Conservation (phyloP, 352 stramenopile species). For the Thalassiosira gravida region DNA sequence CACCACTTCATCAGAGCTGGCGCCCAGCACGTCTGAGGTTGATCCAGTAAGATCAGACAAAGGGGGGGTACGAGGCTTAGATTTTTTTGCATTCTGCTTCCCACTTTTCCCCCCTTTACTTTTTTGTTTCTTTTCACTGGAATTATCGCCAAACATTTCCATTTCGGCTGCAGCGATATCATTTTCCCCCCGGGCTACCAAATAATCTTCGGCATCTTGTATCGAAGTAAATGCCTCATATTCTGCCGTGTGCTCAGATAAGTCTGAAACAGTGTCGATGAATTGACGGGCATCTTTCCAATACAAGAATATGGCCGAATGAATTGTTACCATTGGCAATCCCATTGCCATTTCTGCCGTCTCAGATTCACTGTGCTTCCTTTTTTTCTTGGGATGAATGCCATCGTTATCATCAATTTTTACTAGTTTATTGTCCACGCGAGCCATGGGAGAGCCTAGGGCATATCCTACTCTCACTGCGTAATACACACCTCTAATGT, state of each 20-base stretch:
- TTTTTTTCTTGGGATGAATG: background rate
- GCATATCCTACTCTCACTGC: background rate
- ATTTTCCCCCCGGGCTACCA: conserved; percentile 5
- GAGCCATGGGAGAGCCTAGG: background rate
- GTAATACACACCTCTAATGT: background rate
- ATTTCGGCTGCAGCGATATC: background rate
- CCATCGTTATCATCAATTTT: background rate
- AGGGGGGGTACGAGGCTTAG: too few relatives aligned
- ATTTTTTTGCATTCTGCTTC: background rate
- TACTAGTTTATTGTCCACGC: too few relatives aligned
- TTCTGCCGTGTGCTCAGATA: background rate
- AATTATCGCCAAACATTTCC: background rate
- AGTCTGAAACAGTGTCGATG: background rate
- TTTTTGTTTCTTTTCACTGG: background rate
- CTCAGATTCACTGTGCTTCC: background rate
- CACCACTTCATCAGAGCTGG: too few relatives aligned
- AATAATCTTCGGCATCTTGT: conserved; percentile 19
- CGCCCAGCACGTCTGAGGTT: too few relatives aligned
- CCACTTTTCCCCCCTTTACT: background rate
- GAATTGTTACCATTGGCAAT: background rate
- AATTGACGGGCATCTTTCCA: conserved; percentile 8
- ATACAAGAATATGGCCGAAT: conserved; percentile 3
- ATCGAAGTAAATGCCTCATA: conserved; percentile 16
- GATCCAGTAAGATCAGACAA: too few relatives aligned
- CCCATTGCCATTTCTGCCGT: background rate